Evolutionary conservation across 352 stramenopile species (phyloP).

Genomic region (Albugo laibachii): DNA sequence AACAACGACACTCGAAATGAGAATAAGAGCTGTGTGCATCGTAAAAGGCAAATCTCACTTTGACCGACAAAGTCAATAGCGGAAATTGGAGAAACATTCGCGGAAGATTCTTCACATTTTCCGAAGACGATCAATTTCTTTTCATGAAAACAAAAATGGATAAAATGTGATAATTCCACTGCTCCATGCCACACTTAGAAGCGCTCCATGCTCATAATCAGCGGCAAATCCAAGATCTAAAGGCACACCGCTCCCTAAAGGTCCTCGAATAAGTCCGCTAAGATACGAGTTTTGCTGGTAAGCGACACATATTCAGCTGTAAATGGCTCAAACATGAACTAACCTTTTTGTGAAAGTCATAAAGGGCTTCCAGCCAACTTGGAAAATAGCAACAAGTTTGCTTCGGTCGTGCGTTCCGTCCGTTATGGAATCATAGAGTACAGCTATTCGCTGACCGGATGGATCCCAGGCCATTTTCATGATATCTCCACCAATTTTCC

Average conservation of each 20-base stretch:
- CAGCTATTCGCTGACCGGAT: conserved; percentile 34
- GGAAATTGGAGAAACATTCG: no score
- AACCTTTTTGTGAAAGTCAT: conserved; percentile 55
- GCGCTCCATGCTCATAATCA: conserved; percentile 38
- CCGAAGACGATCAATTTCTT: no score
- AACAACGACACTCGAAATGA: no score
- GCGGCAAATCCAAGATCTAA: conserved; percentile 37
- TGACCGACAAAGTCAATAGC: no score
- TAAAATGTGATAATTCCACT: conserved; percentile 59
- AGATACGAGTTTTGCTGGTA: conserved; percentile 1
- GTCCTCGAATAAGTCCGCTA: conserved; percentile 36
- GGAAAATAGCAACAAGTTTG: conserved; percentile 49
- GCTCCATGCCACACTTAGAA: conserved; percentile 58
- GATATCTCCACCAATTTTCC: conserved; percentile 35
- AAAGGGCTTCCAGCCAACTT: conserved; percentile 41
- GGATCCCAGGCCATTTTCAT: conserved; percentile 48
- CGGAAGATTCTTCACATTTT: no score
- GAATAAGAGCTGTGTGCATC: no score
- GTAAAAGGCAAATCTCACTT: no score
- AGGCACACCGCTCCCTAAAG: conserved; percentile 31
- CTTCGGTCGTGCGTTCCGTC: conserved; percentile 7
- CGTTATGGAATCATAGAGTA: conserved; percentile 22
- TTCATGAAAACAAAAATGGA: conserved; percentile 37
- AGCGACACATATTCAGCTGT: not conserved
- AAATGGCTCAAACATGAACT: conserved; percentile 1